These are phyloP conservation scores for Nakaseomyces sp. DNA, from an alignment of 1,139 yeast genomes.

Conservation along the genomic window DNA sequence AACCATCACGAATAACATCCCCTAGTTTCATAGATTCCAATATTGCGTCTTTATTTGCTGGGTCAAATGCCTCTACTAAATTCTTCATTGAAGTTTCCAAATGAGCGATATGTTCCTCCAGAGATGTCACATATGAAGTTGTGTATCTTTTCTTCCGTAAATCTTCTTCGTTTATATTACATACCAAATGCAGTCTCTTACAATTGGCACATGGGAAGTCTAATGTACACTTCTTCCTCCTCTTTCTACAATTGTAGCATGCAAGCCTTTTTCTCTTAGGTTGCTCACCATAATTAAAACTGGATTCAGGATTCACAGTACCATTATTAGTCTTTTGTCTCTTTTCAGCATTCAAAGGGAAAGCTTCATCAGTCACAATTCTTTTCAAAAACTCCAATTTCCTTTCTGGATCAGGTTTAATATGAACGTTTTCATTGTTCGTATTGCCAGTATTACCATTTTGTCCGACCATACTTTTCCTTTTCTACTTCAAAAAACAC, in stretches of 20 bases:
- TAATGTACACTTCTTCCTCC: conserved; percentile 43
- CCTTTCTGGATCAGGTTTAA: background rate
- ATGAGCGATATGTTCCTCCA: conserved; percentile 30
- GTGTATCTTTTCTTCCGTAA: conserved; percentile 47
- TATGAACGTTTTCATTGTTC: background rate
- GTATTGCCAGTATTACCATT: no score
- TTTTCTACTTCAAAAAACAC: no score
- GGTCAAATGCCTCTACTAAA: conserved; percentile 7
- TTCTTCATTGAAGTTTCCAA: conserved; percentile 24
- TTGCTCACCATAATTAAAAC: background rate
- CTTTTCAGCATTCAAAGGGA: background rate
- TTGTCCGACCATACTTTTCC: no score
- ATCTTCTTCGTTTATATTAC: conserved; percentile 44
- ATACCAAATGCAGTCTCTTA: conserved; percentile 37
- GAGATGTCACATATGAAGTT: conserved; percentile 39
- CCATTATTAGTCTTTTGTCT: conserved; percentile 4
- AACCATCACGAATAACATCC: conserved; percentile 12
- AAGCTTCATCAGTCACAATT: background rate
- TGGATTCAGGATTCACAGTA: background rate
- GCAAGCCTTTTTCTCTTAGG: conserved; percentile 23
- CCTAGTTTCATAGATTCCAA: conserved; percentile 18
- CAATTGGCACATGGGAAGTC: conserved; percentile 46
- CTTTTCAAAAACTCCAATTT: background rate
- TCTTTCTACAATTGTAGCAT: conserved; percentile 29
- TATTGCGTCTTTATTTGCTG: conserved; percentile 10